Percentiles rank a stretch among this genome's conserved stretches.
Conservation (phyloP, 306 rosid species). For the Quillaja saponaria region DNA sequence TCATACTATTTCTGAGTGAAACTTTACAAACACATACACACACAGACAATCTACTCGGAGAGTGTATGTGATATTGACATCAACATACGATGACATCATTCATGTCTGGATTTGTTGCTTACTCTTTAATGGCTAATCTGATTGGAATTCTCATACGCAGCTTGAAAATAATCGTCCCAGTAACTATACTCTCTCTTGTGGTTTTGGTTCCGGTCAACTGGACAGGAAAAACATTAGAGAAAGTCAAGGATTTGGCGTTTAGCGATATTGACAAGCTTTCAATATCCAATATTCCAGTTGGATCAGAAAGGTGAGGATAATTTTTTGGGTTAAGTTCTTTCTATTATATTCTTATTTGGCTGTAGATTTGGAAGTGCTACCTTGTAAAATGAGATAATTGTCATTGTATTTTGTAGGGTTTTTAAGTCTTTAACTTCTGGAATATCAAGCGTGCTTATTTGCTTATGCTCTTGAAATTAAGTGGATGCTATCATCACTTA, state of each 20-base stretch:
- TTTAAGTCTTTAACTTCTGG: no score
- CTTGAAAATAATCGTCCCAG: constrained; percentile 70
- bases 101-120: constrained; percentile 11
- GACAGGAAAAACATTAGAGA: constrained; percentile 57
- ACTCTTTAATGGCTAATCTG: constrained; percentile 13
- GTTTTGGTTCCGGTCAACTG: constrained; percentile 85
- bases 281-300: constrained; percentile 75
- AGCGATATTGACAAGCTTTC: constrained; percentile 83
- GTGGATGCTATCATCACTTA: no score
- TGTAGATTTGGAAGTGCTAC: no score
- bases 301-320: constrained; percentile 63
- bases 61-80: no score
- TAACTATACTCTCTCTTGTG: constrained; percentile 53
- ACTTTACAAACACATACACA: no score
- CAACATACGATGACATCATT: not conserved
- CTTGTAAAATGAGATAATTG: no score
- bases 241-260: constrained; percentile 46
- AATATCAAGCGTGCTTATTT: no score
- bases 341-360: no score
- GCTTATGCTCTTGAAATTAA: no score
- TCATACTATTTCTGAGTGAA: no score
- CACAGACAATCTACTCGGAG: no score
- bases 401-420: no score
- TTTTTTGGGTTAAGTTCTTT: not conserved
- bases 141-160: constrained; percentile 44